A percentile compares a stretch with the other conserved stretches of the same genome.
phyloP scores from a whole-genome alignment of 495 filamentous ascomycete species.

The Tuber umbilicatum region DNA sequence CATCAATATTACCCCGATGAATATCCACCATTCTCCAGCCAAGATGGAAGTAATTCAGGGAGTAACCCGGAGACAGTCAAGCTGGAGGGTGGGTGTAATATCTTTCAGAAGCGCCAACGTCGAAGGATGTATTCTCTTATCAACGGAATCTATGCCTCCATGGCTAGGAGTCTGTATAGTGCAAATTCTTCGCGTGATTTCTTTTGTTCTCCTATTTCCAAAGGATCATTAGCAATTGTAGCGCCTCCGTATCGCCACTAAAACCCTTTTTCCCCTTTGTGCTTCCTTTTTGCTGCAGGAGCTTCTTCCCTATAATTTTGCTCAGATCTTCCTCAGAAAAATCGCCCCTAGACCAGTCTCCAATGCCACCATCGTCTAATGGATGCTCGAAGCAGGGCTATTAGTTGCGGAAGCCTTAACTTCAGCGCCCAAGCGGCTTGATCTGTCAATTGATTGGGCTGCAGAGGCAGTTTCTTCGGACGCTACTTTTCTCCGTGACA shows the following conservation, averaged over 20 bases:
- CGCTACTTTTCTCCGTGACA: conserved; percentile 19
- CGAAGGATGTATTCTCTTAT: conserved; percentile 34
- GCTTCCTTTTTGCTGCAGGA: not conserved
- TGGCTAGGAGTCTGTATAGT: conserved; percentile 26
- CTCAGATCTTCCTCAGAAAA: not conserved
- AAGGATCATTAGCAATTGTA: conserved; percentile 8
- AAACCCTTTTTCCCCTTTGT: conserved; percentile 6
- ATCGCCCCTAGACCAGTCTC: not conserved
- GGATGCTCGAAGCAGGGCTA: conserved; percentile 31
- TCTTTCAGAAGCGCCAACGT: conserved; percentile 33
- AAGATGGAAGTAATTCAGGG: not conserved
- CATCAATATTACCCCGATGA: not conserved
- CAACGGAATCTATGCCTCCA: conserved; percentile 20
- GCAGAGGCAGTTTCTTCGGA: not conserved
- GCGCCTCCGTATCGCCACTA: conserved; percentile 17
- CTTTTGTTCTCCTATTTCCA: conserved; percentile 13
- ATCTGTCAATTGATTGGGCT: not conserved
- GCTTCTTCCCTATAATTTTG: not conserved
- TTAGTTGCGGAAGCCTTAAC: conserved; percentile 19
- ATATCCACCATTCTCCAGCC: not conserved
- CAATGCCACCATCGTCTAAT: conserved; percentile 6
- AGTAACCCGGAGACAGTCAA: conserved; percentile 1
- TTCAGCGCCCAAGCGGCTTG: not conserved
- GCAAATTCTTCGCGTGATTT: conserved; percentile 23
- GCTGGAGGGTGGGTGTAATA: conserved; percentile 8